Conservation (phyloP, 2,329 filamentous ascomycete species). For the Ophiostoma tasmaniense region DNA sequence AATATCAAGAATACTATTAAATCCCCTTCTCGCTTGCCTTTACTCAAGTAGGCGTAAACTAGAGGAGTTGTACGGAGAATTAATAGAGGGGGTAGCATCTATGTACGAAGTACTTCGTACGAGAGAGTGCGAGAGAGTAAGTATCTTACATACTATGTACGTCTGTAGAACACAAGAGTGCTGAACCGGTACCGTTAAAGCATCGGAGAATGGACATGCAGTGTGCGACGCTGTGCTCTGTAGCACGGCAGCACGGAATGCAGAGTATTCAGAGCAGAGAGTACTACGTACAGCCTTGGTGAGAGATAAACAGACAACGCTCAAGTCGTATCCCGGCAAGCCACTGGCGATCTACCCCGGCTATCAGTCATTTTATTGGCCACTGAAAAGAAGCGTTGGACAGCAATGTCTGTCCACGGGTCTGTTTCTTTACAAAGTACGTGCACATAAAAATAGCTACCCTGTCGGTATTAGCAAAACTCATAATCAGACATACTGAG, state of each 20-base stretch:
- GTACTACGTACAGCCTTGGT: no score
- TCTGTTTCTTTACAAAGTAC: no score
- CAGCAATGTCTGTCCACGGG: background rate
- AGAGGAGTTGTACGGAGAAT: slow-evolving; percentile 1
- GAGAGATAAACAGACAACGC: background rate
- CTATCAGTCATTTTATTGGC: background rate
- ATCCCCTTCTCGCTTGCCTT: background rate
- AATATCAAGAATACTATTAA: background rate
- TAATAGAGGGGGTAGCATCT: background rate
- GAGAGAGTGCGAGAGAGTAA: no score
- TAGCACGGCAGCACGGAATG: background rate
- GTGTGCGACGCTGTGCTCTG: background rate
- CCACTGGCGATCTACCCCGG: background rate
- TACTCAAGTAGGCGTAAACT: background rate
- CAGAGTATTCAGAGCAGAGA: background rate
- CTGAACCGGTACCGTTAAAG: background rate
- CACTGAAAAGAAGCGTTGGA: background rate
- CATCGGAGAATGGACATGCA: background rate
- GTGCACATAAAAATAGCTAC: background rate
- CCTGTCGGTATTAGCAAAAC: background rate
- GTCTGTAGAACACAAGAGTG: background rate
- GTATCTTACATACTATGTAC: no score
- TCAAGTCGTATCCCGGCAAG: background rate
- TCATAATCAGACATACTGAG: background rate
- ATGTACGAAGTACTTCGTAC: background rate